Evolutionary conservation across 129 eudicot species (phyloP), one percentile per base, ranked within the genome.

Genomic region (Arctium lappa): DNA sequence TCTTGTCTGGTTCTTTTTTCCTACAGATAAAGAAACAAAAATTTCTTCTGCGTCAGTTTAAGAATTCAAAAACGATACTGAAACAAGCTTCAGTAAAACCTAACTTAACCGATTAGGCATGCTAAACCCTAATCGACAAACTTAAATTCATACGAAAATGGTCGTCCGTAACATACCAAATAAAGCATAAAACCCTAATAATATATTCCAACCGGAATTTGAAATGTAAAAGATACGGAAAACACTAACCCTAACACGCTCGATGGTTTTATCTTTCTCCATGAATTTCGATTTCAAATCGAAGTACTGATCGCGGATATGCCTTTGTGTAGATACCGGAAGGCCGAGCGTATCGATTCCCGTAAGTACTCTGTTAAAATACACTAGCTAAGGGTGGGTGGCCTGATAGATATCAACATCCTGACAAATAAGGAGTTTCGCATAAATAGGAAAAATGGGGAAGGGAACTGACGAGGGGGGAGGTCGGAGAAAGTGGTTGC

Each of bases 191-290:
- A 37, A 56, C 65, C 79, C 79, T 15, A 8, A 73, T 22, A 22
- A 22, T 33, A 56, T 33, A 2, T 76, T 56, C 70, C 76, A 73
- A 36, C 30, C 15, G 44, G 16, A 38, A 42, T 38, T 22, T 32
- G 42, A 33, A 72, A 38, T 12, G 29, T 56, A 18, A 50, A 50
- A 72, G 68, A 73, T 37, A 22, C 18, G 77, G 56, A 34, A 15
- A 42, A 2, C 29, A 82, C 91, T 74, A 89, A 94, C 98, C 98
- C 89, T 94, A 86, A 81, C 74, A 71, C 89, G 82, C 10, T 94
- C 90, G 50, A 92, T 77, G 6, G 40, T 50, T n/a, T 83, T 78
- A 11, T 92, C 93, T 62, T 92, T 92, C 32, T 88, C 89, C 60
- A 74, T 85, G 56, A 94, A 76, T 65, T 75, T 86, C 42, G 91